phyloP scores from a whole-genome alignment of 345 rosid genomes.

The Tarenaya hassleriana region DNA sequence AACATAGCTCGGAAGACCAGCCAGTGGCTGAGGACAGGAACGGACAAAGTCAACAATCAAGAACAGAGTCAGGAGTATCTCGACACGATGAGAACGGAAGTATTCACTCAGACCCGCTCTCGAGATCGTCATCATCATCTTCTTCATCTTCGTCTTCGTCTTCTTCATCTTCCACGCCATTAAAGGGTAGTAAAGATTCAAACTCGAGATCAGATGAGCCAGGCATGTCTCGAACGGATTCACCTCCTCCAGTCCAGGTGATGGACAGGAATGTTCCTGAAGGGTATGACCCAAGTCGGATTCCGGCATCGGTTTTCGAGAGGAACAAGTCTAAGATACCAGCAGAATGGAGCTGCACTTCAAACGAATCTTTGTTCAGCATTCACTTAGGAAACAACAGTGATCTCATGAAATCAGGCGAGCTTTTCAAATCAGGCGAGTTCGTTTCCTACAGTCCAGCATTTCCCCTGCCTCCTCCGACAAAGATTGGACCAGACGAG shows the following conservation, averaged over 20 bases:
- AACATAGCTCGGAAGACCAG: slow-evolving; percentile 14
- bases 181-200: slow-evolving; percentile 14
- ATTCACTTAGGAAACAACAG: slow-evolving; percentile 54
- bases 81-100: slow-evolving; percentile 5
- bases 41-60: slow-evolving; percentile 19
- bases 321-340: slow-evolving; percentile 33
- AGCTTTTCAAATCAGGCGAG: slow-evolving; percentile 36
- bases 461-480: slow-evolving; percentile 31
- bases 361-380: slow-evolving; percentile 69
- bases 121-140: slow-evolving; percentile 32
- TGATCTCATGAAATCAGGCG: slow-evolving; percentile 32
- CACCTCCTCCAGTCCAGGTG: slow-evolving; percentile 66
- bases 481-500: slow-evolving; percentile 8
- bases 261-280: slow-evolving; percentile 49
- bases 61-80: slow-evolving; percentile 5
- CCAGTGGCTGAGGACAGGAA: neutral
- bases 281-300: slow-evolving; percentile 43
- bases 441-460: slow-evolving; percentile 29
- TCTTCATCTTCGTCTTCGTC: slow-evolving; percentile 32
- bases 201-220: slow-evolving; percentile 10
- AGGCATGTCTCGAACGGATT: slow-evolving; percentile 28
- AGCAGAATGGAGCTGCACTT: slow-evolving; percentile 59
- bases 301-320: slow-evolving; percentile 52
- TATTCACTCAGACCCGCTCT: slow-evolving; percentile 15
- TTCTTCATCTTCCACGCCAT: slow-evolving; percentile 33